Conservation (phyloP, 257 asterid species). For the Coffea canephora region DNA sequence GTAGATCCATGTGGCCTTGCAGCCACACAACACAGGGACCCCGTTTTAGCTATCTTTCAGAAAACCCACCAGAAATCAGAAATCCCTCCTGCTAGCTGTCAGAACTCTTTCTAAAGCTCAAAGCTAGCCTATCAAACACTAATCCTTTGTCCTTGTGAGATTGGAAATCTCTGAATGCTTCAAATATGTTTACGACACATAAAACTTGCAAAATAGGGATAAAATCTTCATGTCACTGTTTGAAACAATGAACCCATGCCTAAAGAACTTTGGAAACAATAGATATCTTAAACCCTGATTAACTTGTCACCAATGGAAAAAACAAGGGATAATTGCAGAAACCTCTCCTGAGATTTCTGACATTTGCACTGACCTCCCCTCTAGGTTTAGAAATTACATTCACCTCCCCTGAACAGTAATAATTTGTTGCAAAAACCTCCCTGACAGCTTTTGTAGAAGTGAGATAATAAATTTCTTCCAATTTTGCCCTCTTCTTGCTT, state of each 20-base stretch:
- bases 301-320: background rate
- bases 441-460: no score
- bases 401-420: no score
- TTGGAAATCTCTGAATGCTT: background rate
- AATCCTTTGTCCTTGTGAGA: constrained; percentile 18
- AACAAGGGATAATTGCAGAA: no score
- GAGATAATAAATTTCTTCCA: no score
- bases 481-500: no score
- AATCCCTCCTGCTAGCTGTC: constrained; percentile 29
- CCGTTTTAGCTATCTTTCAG: constrained; percentile 93
- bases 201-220: background rate
- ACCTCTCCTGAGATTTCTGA: no score
- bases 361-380: no score
- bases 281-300: no score
- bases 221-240: background rate
- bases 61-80: constrained; percentile 27
- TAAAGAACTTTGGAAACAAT: background rate
- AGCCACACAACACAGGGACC: constrained; percentile 99
- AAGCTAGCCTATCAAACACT: constrained; percentile 11
- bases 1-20: constrained; percentile 99
- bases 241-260: background rate
- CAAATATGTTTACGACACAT: background rate
- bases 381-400: no score
- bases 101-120: constrained; percentile 21
- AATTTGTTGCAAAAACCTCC: no score